Evolutionary conservation across 306 rosid species (phyloP), one percentile per base, ranked within the genome.

Genomic region (Vicia faba): DNA sequence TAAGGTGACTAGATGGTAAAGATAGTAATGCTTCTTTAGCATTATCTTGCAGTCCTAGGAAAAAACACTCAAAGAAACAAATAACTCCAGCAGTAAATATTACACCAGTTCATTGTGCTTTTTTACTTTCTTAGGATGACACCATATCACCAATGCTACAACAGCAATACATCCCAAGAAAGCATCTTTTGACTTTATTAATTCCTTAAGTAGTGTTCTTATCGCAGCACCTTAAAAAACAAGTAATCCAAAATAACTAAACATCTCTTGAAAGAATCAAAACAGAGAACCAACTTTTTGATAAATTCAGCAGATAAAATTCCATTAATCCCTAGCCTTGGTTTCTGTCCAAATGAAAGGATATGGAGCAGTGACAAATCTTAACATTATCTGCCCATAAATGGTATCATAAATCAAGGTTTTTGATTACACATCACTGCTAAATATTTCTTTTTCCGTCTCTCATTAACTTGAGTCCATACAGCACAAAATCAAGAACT

Each of bases 391-490:
- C 88, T 85, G 66, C 44, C 79, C 82, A 80, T 31, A 62, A 44
- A 64, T 25, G 75, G 75, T 66, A 84, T 81, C 77, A 69, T 75
- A 64, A 80, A 78, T 64, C 70, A 79, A 74, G 78, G 53, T 65
- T 76, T 66, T 76, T 66, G 79, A 69, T 78, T 79, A 81, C 79
- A 82, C 71, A 84, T 71, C 80, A 79, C 80, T 50, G 73, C 85
- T 84, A 67, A 77, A 69, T 76, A 65, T 80, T 78, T 76, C 77
- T 66, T 77, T 58, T 72, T 75, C 81, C 82, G 69, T 79, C 81
- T 71, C 79, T 79, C 75, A 69, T 72, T 56, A 68, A 64, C 79
- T 78, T 56, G 46, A 74, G 82, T 82, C 88, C 97, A 66, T 82
- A 78, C 86, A 86, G 87, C 80, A 68, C 61, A 82, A 77, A 71